Conservation (phyloP, 192 early-diverging fungal species). For the Coemansia aciculifera region DNA sequence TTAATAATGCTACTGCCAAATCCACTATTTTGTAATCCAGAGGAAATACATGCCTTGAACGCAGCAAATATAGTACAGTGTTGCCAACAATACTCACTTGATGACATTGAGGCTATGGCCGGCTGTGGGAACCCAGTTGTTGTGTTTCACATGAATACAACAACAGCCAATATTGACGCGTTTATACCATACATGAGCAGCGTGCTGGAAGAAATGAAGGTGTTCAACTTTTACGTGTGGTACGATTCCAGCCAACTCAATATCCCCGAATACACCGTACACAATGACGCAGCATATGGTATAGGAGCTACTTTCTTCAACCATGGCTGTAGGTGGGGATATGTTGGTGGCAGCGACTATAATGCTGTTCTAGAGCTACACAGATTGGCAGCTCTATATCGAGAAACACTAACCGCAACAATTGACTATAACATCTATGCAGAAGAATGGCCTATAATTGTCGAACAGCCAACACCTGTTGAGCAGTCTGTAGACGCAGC, state of each 20-base stretch:
- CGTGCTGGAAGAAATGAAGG: neutral
- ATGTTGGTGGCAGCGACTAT: neutral
- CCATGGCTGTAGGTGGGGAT: neutral
- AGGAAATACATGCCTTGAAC: neutral
- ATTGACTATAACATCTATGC: neutral
- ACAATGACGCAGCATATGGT: neutral
- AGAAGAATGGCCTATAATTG: neutral
- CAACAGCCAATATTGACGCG: neutral
- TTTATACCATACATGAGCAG: neutral
- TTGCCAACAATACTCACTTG: neutral
- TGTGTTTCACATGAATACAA: neutral
- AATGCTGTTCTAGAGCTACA: neutral
- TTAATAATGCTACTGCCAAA: neutral
- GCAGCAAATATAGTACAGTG: neutral
- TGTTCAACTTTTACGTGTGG: constrained; percentile 7
- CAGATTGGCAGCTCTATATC: neutral
- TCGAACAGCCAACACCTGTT: neutral
- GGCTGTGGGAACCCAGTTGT: neutral
- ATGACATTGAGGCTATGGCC: neutral
- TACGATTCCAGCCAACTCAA: neutral
- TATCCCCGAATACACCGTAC: neutral
- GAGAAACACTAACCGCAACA: neutral
- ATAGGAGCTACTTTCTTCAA: neutral
- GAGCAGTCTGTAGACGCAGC: neutral
- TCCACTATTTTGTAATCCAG: neutral